Evolutionary conservation across 2,329 filamentous ascomycete species (phyloP), one percentile per base, ranked within the genome.

Genomic region (Alternaria sp.): DNA sequence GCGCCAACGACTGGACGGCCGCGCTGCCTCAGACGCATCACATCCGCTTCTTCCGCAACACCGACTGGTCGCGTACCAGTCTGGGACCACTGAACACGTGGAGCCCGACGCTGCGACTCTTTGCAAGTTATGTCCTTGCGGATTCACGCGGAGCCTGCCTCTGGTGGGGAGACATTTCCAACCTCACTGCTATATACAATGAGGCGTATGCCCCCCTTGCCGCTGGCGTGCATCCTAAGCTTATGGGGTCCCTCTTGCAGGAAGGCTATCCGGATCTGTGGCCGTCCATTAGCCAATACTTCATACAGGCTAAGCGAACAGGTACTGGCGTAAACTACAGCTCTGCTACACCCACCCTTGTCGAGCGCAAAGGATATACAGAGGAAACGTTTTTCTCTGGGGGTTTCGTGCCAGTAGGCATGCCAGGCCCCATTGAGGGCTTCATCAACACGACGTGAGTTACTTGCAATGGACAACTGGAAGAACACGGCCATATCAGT

Each of bases 341-440:
- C 9, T 62, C 70, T 2, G 60, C 61, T 6, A 26, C 46, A 1
- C 54, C 71, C 14, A 58, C 71, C 17, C 53, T 76, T 14, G 67
- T 74, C 11, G 70, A 76, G 53, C 68, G 73, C 10, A 61, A 56
- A 21, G 72, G 73, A 8, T 74, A 67, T 58, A 59, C 60, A 3
- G 73, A 76, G 44, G 74, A 76, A 54, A 60, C 70, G 3, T 77
- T 72, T 56, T 75, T 75, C 56, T 67, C 66, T 3, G 73, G 73
- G 29, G 71, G 67, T 42, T 73, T 77, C 40, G 65, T 73, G 3
- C 74, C 74, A 13, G 62, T 76, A 5, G 70, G 71, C 13, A 62
- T 70, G 29, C 62, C 68, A 11, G 64, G 70, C 37, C 24, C 44
- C 37, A 58, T 50, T 17, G 44, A 73, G 34, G 74, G 74, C n/a